Evolutionary conservation across 1,139 yeast genomes (phyloP), one percentile per base, ranked within the genome.

Genomic region (Debaryomyces subglobosus): DNA sequence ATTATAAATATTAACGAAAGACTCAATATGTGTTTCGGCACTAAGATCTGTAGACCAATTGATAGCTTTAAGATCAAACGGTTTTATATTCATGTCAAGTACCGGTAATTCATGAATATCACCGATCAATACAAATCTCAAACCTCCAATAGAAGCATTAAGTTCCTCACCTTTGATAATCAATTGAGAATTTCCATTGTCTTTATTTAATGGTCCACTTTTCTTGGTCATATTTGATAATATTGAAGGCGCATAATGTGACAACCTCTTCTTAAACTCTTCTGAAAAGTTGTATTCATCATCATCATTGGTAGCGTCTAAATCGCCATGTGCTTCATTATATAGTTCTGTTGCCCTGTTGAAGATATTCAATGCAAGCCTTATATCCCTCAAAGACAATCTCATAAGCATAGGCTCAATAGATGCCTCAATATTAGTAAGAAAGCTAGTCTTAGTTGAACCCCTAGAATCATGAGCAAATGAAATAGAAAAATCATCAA

Each of bases 61-160:
- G 47, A 81, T 78, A 0, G 92, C 96, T 39, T 73, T 73, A 1
- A 86, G 68, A 16, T 83, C 82, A 65, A 94, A 91, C 0, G 96
- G 87, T 53, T 84, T 81, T 5, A 92, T 75, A 50, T 82, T 82
- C 79, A 90, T 74, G 67, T 95, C 99, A 15, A 91, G 62, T 38
- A 94, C 87, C 0, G 99, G 99, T 52, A 95, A 76, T 64, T 94
- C 99, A 62, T 94, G 96, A 43, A 90, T 86, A 65, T 90, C 96
- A 58, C 98, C 99, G 58, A 95, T 90, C 44, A 94, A 71, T 2
- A 95, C 96, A 52, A 94, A 71, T 53, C 99, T 78, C 52, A 90
- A 64, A 0, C 99, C 99, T 20, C 90, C 95, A 55, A 91, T 69
- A 45, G 83, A 83, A 0, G 87, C 87, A 43, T 69, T 75, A 48